Conservation (phyloP, 805 yeast genomes). For the Candida taoyuanica region DNA sequence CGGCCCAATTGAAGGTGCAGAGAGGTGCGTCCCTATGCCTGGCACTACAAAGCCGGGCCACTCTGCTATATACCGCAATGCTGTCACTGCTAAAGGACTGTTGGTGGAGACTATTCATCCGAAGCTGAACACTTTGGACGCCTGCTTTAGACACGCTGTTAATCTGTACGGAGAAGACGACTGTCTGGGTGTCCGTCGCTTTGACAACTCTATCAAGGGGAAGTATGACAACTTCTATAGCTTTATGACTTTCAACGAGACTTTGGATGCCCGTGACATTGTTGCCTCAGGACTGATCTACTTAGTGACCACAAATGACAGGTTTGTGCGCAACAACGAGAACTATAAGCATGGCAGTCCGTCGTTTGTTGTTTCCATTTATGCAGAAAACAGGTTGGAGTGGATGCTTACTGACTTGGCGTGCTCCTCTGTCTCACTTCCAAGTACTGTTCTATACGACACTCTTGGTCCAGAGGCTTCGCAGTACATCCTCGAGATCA, state of each 20-base stretch:
- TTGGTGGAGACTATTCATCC: conserved; percentile 7
- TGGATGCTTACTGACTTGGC: conserved; percentile 67
- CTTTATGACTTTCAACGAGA: conserved; percentile 36
- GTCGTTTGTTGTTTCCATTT: conserved; percentile 37
- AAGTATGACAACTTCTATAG: conserved; percentile 38
- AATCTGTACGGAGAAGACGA: conserved; percentile 24
- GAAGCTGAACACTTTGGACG: conserved; percentile 6
- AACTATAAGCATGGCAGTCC: conserved; percentile 7
- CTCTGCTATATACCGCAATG: conserved; percentile 10
- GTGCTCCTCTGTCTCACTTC: conserved; percentile 34
- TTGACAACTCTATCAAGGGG: conserved; percentile 26
- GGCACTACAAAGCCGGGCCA: conserved; percentile 7
- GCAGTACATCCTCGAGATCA: conserved; percentile 52
- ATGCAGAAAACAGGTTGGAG: conserved; percentile 54
- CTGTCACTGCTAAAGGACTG: background rate
- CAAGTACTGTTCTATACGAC: conserved; percentile 50
- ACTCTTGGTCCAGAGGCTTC: conserved; percentile 57
- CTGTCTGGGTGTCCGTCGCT: conserved; percentile 35
- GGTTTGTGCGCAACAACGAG: conserved; percentile 32
- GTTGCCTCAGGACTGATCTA: conserved; percentile 52
- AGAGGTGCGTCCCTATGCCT: conserved; percentile 5
- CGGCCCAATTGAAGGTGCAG: conserved; percentile 5
- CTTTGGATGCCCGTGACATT: conserved; percentile 36
- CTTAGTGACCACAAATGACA: conserved; percentile 22
- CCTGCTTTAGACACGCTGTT: conserved; percentile 18